phyloP scores from a whole-genome alignment of 495 filamentous ascomycete genomes.

The Trichocladium uniseriatum region DNA sequence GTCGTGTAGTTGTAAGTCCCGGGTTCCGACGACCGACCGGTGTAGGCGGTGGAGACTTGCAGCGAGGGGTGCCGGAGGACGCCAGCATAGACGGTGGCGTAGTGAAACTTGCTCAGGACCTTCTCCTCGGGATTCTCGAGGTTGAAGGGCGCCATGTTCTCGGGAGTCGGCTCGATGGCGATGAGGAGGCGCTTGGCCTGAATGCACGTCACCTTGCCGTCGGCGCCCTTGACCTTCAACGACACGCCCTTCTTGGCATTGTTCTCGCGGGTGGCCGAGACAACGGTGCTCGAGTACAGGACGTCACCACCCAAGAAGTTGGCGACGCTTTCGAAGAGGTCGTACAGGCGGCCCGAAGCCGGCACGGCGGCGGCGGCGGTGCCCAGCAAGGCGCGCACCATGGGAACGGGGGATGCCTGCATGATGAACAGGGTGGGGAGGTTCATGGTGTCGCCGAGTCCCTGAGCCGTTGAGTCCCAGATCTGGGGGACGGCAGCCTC shows the following conservation, averaged over 20 bases:
- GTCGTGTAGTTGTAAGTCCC: conserved; percentile 9
- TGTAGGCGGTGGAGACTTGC: conserved; percentile 8
- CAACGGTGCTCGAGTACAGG: conserved; percentile 28
- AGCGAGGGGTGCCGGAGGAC: conserved; percentile 18
- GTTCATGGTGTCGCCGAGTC: conserved; percentile 31
- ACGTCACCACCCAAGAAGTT: conserved; percentile 28
- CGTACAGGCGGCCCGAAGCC: conserved; percentile 26
- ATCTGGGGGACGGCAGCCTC: conserved; percentile 8
- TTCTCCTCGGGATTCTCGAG: conserved; percentile 23
- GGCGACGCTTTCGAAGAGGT: conserved; percentile 29
- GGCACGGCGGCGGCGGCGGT: conserved; percentile 19
- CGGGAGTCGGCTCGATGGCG: conserved; percentile 25
- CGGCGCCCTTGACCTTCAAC: conserved; percentile 23
- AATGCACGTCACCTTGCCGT: conserved; percentile 23
- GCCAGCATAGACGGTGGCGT: conserved; percentile 26
- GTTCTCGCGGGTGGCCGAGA: conserved; percentile 11
- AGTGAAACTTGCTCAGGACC: conserved; percentile 24
- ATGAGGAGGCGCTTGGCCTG: conserved; percentile 30
- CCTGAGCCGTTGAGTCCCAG: conserved; percentile 23
- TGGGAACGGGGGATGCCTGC: conserved; percentile 29
- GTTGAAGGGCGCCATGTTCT: conserved; percentile 24
- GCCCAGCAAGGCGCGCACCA: conserved; percentile 22
- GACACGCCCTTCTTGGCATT: conserved; percentile 21
- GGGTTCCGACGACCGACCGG: conserved; percentile 6
- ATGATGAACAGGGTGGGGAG: conserved; percentile 31